Conservation (phyloP, 371 early-diverging fungal genomes). For the Circinella minor region DNA sequence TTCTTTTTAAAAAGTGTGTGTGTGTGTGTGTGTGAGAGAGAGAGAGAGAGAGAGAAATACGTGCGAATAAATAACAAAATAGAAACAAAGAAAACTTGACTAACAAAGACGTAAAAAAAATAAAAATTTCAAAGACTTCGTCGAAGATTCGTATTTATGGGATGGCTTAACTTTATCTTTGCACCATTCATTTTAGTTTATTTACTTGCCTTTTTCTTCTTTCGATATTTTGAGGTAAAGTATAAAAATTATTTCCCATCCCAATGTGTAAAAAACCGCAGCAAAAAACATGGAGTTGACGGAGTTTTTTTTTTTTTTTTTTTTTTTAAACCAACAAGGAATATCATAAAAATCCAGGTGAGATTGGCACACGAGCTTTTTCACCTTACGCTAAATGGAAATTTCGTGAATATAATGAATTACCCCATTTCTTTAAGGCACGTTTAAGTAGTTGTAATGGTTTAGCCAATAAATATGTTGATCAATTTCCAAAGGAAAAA, state of each 20-base stretch:
- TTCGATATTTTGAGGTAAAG: conserved; percentile 91
- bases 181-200: conserved; percentile 89
- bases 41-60: neutral
- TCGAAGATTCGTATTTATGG: conserved; percentile 88
- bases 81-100: neutral
- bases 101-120: neutral
- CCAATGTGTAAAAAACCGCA: too few relatives aligned
- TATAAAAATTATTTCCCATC: neutral
- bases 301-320: neutral
- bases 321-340: conserved; percentile 57
- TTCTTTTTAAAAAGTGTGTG: too few relatives aligned
- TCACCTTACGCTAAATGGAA: conserved; percentile 90
- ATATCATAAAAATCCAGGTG: conserved; percentile 87
- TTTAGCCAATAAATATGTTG: conserved; percentile 80
- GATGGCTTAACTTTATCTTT: conserved; percentile 79
- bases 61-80: neutral
- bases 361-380: conserved; percentile 81
- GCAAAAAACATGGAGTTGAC: neutral
- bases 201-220: conserved; percentile 84
- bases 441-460: conserved; percentile 78
- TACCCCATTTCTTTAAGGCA: conserved; percentile 85
- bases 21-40: neutral
- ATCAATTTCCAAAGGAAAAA: conserved; percentile 89
- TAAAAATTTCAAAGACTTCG: conserved; percentile 68
- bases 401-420: conserved; percentile 96